Percentiles rank a stretch among this genome's conserved stretches.
phyloP scores from a whole-genome alignment of 164 flowering plant genomes.

The Aristolochia californica region DNA sequence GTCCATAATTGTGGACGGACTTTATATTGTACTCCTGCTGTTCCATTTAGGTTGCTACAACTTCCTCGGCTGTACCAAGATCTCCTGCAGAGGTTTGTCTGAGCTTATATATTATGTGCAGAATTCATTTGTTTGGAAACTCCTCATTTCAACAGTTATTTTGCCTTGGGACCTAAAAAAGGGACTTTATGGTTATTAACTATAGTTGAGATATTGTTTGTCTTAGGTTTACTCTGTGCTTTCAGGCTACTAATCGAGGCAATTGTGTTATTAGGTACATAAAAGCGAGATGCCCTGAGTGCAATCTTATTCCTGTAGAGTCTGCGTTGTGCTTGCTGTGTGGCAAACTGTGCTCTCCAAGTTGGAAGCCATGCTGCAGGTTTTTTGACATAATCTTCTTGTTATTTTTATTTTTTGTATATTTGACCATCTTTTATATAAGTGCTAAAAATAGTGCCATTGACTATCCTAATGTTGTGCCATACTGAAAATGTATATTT shows the following conservation, averaged over 20 bases:
- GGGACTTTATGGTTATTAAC: too few species aligned
- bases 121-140: too few species aligned
- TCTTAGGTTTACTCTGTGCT: too few species aligned
- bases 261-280: conserved; percentile 49
- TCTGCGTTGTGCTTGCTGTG: conserved; percentile 87
- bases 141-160: too few species aligned
- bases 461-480: too few species aligned
- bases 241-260: too few species aligned
- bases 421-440: too few species aligned
- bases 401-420: too few species aligned
- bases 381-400: conserved; percentile 14
- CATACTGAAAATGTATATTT: too few species aligned
- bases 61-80: conserved; percentile 84
- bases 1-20: conserved; percentile 12
- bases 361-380: conserved; percentile 92
- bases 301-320: conserved; percentile 39
- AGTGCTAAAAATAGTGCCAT: too few species aligned
- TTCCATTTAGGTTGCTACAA: conserved; percentile 67
- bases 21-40: conserved; percentile 48
- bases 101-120: not conserved
- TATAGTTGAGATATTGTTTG: too few species aligned
- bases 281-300: conserved; percentile 55
- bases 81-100: conserved; percentile 69
- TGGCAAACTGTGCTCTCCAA: conserved; percentile 76
- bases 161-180: too few species aligned